Conservation (phyloP, 257 asterid genomes). For the Solanum virginianum region DNA sequence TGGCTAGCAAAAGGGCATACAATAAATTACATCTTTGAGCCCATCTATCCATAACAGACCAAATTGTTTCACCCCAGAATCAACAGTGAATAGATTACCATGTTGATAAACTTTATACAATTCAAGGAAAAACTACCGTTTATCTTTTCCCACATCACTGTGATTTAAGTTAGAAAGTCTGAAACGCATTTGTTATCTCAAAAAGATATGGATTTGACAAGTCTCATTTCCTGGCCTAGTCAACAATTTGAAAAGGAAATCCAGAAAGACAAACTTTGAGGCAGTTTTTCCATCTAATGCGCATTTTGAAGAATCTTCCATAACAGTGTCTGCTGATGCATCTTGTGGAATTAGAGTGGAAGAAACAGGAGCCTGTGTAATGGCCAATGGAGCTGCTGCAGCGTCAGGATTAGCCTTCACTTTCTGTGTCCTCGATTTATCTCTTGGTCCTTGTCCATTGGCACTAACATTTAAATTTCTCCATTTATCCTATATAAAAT, state of each 20-base stretch:
- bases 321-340: conserved; percentile 20
- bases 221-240: neutral
- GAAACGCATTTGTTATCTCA: neutral
- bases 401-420: conserved; percentile 34
- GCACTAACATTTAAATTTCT: conserved; percentile 69
- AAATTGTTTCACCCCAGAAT: neutral
- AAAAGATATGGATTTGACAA: neutral
- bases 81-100: neutral
- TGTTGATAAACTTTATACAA: neutral
- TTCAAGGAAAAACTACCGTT: neutral
- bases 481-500: conserved; percentile 68
- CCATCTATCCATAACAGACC: neutral
- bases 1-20: neutral
- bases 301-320: conserved; percentile 40
- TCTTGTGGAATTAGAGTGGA: conserved; percentile 33
- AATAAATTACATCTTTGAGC: neutral
- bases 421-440: conserved; percentile 44
- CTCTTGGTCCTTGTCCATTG: conserved; percentile 53
- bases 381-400: conserved; percentile 29
- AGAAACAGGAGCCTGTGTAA: conserved; percentile 17
- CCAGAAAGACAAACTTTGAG: conserved; percentile 31
- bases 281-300: conserved; percentile 49
- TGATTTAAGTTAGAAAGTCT: neutral
- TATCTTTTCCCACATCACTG: neutral
- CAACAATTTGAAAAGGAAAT: conserved; percentile 8